These are phyloP conservation scores for Paratrypanosoma confusum DNA, from an alignment of 208 protist genomes.

Conservation along the genomic window DNA sequence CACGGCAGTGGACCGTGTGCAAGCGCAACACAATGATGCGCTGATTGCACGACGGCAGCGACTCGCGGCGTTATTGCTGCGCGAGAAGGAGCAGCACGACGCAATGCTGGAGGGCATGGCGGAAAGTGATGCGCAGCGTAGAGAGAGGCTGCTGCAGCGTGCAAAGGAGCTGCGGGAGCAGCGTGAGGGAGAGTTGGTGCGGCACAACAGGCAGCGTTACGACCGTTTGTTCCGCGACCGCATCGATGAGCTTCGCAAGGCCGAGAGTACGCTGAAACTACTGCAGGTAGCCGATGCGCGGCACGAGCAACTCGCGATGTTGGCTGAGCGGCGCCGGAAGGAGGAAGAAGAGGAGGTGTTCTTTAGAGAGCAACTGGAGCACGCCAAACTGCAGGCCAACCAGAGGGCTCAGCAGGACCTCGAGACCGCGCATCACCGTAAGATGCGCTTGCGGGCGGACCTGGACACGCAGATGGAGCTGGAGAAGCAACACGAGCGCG, in stretches of 20 bases:
- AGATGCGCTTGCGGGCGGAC: slow-evolving; percentile 28
- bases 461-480: slow-evolving; percentile 63
- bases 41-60: slow-evolving; percentile 62
- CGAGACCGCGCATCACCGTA: slow-evolving; percentile 30
- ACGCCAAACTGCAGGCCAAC: slow-evolving; percentile 46
- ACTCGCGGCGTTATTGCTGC: slow-evolving; percentile 49
- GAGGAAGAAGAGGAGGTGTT: slow-evolving; percentile 38
- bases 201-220: slow-evolving; percentile 35
- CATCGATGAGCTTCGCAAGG: slow-evolving; percentile 66
- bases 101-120: slow-evolving; percentile 54
- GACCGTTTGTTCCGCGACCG: slow-evolving; percentile 69
- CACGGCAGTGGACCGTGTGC: slow-evolving; percentile 52
- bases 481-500: slow-evolving; percentile 39
- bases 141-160: slow-evolving; percentile 66
- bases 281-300: slow-evolving; percentile 75
- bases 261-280: slow-evolving; percentile 74
- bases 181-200: slow-evolving; percentile 40
- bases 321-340: slow-evolving; percentile 26
- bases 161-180: slow-evolving; percentile 52
- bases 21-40: slow-evolving; percentile 69
- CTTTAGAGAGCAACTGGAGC: slow-evolving; percentile 57
- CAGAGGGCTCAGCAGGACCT: slow-evolving; percentile 57
- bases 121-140: slow-evolving; percentile 76
- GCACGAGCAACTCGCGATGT: slow-evolving; percentile 48
- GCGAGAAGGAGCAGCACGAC: slow-evolving; percentile 47